Evolutionary conservation across 2,329 filamentous ascomycete genomes (phyloP).

Genomic region (Dendrostoma leiphaemia): DNA sequence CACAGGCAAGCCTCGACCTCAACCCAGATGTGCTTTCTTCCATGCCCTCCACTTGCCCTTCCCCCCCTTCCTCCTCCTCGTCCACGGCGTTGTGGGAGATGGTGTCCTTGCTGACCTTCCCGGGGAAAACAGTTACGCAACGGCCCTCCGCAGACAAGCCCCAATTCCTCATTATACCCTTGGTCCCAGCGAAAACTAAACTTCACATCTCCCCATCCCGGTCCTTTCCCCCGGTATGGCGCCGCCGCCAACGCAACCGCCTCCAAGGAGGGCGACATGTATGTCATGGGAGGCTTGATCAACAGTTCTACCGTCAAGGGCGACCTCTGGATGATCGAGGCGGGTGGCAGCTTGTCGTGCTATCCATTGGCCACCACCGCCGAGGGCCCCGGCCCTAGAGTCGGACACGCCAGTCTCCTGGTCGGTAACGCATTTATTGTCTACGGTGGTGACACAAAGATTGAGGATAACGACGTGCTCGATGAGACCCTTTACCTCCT

Average conservation of each 20-base stretch:
- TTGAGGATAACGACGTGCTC: constrained; percentile 85
- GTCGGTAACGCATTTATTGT: constrained; percentile 99
- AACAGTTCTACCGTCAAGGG: constrained; percentile 95
- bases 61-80: neutral
- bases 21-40: too few relatives aligned
- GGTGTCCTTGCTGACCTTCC: constrained; percentile 14
- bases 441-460: constrained; percentile 96
- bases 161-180: constrained; percentile 83
- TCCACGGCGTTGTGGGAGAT: constrained; percentile 7
- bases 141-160: constrained; percentile 45
- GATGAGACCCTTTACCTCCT: constrained; percentile 95
- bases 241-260: constrained; percentile 90
- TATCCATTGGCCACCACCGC: constrained; percentile 89
- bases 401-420: constrained; percentile 88
- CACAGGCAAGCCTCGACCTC: constrained; percentile 38
- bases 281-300: constrained; percentile 95
- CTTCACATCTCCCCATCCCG: constrained; percentile 77
- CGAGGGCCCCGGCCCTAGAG: constrained; percentile 90
- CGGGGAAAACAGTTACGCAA: constrained; percentile 49
- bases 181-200: constrained; percentile 91
- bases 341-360: constrained; percentile 81
- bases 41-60: neutral
- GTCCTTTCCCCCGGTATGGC: constrained; percentile 94
- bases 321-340: constrained; percentile 96
- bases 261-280: constrained; percentile 96